Evolutionary conservation across 768 basidiomycete species (phyloP).

Genomic region (Trametes elegans): DNA sequence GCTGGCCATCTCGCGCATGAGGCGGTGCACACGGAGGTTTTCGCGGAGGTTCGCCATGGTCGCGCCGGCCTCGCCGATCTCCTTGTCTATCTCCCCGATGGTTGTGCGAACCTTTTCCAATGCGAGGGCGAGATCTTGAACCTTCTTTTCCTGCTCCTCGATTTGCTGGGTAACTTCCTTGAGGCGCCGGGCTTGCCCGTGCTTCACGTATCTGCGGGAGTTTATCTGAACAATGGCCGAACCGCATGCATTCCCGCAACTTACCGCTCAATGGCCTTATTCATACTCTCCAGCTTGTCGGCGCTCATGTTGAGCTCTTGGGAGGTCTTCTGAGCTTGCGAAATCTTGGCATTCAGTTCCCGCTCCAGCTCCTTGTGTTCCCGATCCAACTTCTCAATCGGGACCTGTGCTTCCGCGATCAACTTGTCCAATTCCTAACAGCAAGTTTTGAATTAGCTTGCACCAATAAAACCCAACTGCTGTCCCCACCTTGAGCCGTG

Average conservation of each 20-base stretch:
- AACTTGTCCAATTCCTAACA: conserved; percentile 60
- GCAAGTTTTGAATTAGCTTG: conserved; percentile 2
- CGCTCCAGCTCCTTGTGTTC: conserved; percentile 49
- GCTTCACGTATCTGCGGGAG: conserved; percentile 63
- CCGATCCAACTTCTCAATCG: conserved; percentile 61
- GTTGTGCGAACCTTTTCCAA: conserved; percentile 40
- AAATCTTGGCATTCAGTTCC: conserved; percentile 47
- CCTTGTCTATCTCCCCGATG: conserved; percentile 66
- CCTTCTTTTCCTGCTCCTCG: conserved; percentile 44
- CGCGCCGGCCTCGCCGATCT: conserved; percentile 75
- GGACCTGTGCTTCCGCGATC: conserved; percentile 58
- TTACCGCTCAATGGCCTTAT: conserved; percentile 66
- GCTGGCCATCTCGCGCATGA: conserved; percentile 61
- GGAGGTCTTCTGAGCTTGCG: conserved; percentile 49
- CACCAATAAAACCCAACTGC: not conserved
- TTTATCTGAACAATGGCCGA: not conserved
- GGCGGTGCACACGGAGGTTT: conserved; percentile 75
- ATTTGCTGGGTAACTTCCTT: conserved; percentile 58
- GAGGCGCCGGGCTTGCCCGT: conserved; percentile 59
- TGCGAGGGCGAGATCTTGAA: conserved; percentile 39
- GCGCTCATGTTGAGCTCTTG: conserved; percentile 66
- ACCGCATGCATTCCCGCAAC: conserved; percentile 14
- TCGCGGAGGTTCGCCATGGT: conserved; percentile 71
- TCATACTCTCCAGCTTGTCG: conserved; percentile 60
- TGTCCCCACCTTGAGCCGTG: conserved; percentile 48